Evolutionary conservation across 345 rosid genomes (phyloP).

Genomic region (Rhodamnia rubescens): DNA sequence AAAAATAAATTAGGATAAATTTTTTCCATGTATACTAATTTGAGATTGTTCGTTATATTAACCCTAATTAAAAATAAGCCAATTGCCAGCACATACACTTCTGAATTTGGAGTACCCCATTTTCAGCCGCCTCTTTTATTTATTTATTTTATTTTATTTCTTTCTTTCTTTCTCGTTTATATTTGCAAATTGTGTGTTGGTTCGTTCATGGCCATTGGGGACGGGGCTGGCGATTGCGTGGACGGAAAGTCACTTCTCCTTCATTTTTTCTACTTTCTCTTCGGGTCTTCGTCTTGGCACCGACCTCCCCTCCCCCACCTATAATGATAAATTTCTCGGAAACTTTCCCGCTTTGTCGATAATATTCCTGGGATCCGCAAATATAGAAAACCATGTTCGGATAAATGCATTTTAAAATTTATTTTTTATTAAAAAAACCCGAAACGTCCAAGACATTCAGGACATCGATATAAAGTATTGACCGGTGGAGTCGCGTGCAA

Average conservation of each 20-base stretch:
- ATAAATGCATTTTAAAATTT: neutral
- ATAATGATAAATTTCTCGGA: neutral
- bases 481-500: too few species aligned
- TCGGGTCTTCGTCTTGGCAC: conserved; percentile 3
- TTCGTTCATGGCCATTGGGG: neutral
- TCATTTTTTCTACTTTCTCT: neutral
- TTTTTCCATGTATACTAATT: too few species aligned
- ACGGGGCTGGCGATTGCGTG: conserved; percentile 11
- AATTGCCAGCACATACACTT: neutral
- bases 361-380: neutral
- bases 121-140: neutral
- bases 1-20: too few species aligned
- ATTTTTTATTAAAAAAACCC: neutral
- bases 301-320: neutral
- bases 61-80: neutral
- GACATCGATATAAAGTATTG: too few species aligned
- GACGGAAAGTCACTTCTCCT: conserved; percentile 21
- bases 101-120: neutral
- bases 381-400: neutral
- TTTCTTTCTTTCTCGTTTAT: neutral
- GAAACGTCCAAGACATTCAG: neutral
- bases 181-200: neutral
- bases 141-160: neutral
- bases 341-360: neutral
- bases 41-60: too few species aligned